Evolutionary conservation across 768 basidiomycete species (phyloP), one percentile per base, ranked within the genome.

Genomic region (Suillus discolor): DNA sequence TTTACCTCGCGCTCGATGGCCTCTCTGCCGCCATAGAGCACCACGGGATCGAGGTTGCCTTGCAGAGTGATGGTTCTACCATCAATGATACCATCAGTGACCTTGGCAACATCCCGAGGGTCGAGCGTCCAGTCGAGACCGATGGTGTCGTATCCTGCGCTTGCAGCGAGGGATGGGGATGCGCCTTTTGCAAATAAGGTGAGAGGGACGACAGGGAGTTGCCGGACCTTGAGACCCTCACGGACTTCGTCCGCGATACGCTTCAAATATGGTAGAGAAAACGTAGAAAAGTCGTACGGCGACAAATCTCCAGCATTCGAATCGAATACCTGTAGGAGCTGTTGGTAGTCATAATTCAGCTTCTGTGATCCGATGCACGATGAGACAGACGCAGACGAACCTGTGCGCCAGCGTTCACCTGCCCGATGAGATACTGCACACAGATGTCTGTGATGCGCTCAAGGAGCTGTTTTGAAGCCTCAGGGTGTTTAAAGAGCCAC

Each of bases 251-350:
- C 78, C 18, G 91, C 86, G 71, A 99, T 96, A 71, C 87, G 86
- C 55, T 82, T 77, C 45, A 95, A 82, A 18, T 90, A 85, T 9
- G 96, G 96, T 67, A 92, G 85, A 54, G 96, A 91, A 79, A 97
- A 99, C 60, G 82, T 80, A 38, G 78, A 76, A 78, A 97, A 99
- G 74, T 98, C 93, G 72, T 93, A 81, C 2, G 91, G 94, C 4
- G 96, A 90, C 65, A 99, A 84, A 74, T 97, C 96, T 60, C 93
- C 92, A 11, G 93, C 97, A 87, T 92, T 94, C 1, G 97, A 98
- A 78, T 99, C 97, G 72, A 99, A 99, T 15, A 99, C 85, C 86
- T 99, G 97, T 6, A 99, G 83, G 55, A 97, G 82, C 96, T 99
- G 71, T 18, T 25, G 42, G 60, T 13, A 49, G 6, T n/a, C 20